Evolutionary conservation across 352 stramenopile genomes (phyloP), one percentile per base, ranked within the genome.

Genomic region (Globisporangium rhizosaccharum): DNA sequence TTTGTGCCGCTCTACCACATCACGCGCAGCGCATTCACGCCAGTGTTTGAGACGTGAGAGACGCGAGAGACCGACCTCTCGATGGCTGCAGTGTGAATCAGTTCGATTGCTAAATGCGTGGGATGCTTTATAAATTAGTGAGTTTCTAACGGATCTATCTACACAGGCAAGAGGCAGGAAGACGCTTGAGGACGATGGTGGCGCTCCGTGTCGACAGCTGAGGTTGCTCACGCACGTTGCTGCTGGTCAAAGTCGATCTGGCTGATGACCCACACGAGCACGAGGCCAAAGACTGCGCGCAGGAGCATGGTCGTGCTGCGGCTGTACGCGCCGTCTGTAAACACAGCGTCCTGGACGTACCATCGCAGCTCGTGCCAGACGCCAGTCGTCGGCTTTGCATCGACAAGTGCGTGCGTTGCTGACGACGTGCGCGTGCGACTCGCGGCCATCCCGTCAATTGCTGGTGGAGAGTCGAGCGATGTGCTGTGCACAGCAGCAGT

Each of bases 1-100:
- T 93, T 93, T 57, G 68, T 86, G 56, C 82, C 84, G 44, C 63
- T 94, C 51, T 67, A 73, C 18, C 82, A 94, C 59, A 68, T 89
- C 53, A 85, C 75, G 33, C 74, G 66, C 66, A 88, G 79, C 57
- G 49, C 64, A 41, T 89, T 92, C 65, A 69, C 59, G 25, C 81
- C 79, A 0, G 18, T 41, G 10, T 65, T 62, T n/a, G 46, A 42
- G 20, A 45, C 25, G 23, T 18, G 9, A 33, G 28, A 33, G 28
- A 7, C 28, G 28, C 28, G 28, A 33, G 28, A 3, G 28, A 33
- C 3, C 28, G 28, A 33, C 28, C 28, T 33, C 23, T 23, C 23
- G 23, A 23, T 23, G 0, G 23, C 23, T 23, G 23, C 23, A 23
- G 23, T 23, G 23, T 23, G 23, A 23, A 23, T 23, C 23, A 23